phyloP scores from a whole-genome alignment of 495 filamentous ascomycete genomes.

The Umbilicaria muhlenbergii region DNA sequence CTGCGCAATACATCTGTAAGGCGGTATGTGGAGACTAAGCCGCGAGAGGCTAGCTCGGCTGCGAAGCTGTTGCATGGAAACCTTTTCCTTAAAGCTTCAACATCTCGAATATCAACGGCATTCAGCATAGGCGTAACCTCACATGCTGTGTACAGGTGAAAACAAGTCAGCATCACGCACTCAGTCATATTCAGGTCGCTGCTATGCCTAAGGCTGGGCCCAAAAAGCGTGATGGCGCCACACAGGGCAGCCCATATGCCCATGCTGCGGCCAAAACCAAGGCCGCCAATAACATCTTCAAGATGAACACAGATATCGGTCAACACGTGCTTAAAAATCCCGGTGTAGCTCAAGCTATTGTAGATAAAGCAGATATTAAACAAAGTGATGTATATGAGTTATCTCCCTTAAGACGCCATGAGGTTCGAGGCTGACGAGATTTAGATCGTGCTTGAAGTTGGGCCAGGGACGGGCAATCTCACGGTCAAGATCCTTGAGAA shows the following conservation, averaged over 20 bases:
- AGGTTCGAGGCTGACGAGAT: background rate
- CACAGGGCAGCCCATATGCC: conserved; percentile 39
- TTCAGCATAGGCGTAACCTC: too few relatives aligned
- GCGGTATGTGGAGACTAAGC: too few relatives aligned
- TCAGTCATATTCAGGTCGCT: background rate
- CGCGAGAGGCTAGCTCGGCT: too few relatives aligned
- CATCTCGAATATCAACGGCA: too few relatives aligned
- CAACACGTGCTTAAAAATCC: conserved; percentile 97
- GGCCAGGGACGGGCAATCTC: conserved; percentile 72
- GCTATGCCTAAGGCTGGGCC: conserved; percentile 46
- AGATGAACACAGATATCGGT: conserved; percentile 68
- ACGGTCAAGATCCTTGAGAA: conserved; percentile 79
- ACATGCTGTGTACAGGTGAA: background rate
- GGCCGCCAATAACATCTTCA: conserved; percentile 69
- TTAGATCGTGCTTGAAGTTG: conserved; percentile 54
- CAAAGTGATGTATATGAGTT: conserved; percentile 52
- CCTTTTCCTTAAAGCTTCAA: too few relatives aligned
- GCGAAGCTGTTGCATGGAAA: too few relatives aligned
- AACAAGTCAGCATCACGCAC: background rate
- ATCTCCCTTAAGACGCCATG: background rate
- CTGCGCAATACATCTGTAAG: too few relatives aligned
- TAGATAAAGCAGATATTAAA: conserved; percentile 76
- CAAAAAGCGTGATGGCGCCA: conserved; percentile 41
- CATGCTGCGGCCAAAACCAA: conserved; percentile 31
- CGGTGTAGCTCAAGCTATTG: conserved; percentile 76